A percentile compares a stretch with the other conserved stretches of the same genome.
Evolutionary conservation across 2,329 filamentous ascomycete genomes (phyloP).

Genomic region (Onygenales sp.): DNA sequence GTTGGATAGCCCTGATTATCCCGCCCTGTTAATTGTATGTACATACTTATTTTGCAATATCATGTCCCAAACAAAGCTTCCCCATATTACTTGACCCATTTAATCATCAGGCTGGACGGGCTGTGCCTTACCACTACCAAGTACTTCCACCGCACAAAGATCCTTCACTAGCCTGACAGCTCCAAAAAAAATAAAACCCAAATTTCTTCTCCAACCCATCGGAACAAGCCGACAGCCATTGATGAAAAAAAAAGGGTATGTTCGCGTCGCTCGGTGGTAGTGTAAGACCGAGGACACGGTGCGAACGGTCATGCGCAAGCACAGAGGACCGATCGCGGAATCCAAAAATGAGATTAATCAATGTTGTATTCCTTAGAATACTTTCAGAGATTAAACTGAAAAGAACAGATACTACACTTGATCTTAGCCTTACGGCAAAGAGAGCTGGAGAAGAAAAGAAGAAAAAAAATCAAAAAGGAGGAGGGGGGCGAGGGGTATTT

Average conservation of each 20-base stretch:
- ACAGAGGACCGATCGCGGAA: conserved; percentile 49
- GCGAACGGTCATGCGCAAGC: conserved; percentile 58
- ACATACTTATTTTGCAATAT: no score
- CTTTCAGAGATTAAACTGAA: conserved; percentile 95
- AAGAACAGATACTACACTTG: conserved; percentile 96
- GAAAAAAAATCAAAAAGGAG: conserved; percentile 25
- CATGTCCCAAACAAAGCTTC: no score
- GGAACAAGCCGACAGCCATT: conserved; percentile 40
- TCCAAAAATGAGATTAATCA: conserved; percentile 80
- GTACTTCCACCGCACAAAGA: no score
- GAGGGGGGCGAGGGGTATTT: conserved; percentile 17
- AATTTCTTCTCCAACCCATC: conserved; percentile 48
- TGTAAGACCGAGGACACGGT: conserved; percentile 71
- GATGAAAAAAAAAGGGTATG: conserved; percentile 48
- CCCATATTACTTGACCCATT: no score
- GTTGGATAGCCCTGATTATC: no score
- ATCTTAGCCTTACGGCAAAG: conserved; percentile 63
- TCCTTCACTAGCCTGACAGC: no score
- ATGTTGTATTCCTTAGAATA: conserved; percentile 59
- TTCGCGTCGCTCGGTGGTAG: conserved; percentile 65
- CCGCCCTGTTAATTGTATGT: no score
- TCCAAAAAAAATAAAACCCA: not conserved
- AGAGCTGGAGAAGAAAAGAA: conserved; percentile 41
- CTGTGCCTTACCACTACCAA: no score
- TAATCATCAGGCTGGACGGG: no score